Evolutionary conservation across 2,329 filamentous ascomycete genomes (phyloP).

Genomic region (Sporothrix sp.): DNA sequence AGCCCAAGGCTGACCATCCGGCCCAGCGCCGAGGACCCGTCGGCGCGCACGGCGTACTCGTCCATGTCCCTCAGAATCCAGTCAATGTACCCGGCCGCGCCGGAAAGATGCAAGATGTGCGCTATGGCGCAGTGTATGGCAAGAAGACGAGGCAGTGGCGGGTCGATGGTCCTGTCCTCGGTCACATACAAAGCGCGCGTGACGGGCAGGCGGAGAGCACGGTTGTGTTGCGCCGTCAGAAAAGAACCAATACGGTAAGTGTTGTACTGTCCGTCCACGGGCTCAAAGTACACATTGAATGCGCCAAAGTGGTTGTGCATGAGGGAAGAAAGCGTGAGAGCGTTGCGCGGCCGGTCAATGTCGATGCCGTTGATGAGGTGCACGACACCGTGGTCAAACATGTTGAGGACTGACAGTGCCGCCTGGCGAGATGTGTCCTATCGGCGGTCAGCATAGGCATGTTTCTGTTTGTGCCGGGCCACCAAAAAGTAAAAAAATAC

Average conservation of each 20-base stretch:
- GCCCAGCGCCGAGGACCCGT: conserved; percentile 5
- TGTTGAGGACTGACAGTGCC: conserved; percentile 31
- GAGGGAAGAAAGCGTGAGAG: conserved; percentile 25
- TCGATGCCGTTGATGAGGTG: conserved; percentile 30
- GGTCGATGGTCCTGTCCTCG: conserved; percentile 1
- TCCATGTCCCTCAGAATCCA: conserved; percentile 4
- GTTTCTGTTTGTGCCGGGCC: too few species aligned
- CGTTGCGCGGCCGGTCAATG: conserved; percentile 32
- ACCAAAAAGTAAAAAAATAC: too few species aligned
- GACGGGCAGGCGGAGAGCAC: not conserved
- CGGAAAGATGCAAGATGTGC: conserved; percentile 7
- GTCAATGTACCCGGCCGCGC: conserved; percentile 8
- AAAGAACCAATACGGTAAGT: conserved; percentile 23
- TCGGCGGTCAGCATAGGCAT: too few species aligned
- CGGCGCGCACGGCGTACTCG: not conserved
- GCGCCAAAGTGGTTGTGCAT: conserved; percentile 25
- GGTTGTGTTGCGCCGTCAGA: conserved; percentile 10
- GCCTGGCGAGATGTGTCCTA: conserved; percentile 21
- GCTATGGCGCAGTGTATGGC: conserved; percentile 9
- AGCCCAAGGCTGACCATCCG: not conserved
- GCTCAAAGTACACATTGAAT: conserved; percentile 26
- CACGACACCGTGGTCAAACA: conserved; percentile 30
- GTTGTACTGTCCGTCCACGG: conserved; percentile 18
- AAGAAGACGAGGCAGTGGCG: conserved; percentile 7
- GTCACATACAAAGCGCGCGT: conserved; percentile 2